A percentile compares a stretch with the other conserved stretches of the same genome.
Evolutionary conservation across 371 early-diverging fungal genomes (phyloP).

Genomic region (Phascolomyces articulosus): DNA sequence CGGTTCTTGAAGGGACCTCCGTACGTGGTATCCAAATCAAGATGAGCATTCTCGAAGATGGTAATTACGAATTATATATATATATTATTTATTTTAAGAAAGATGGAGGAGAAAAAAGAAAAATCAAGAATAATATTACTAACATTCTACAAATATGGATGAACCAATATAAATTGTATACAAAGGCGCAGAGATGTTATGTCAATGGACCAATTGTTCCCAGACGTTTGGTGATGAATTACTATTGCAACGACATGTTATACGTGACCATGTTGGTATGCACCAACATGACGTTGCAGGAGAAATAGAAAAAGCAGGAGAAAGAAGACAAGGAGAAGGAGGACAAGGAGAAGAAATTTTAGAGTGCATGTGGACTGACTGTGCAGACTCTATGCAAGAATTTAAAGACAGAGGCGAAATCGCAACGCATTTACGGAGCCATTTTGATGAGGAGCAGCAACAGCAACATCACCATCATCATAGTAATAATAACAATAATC

Average conservation of each 20-base stretch:
- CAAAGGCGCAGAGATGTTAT: constrained; percentile 30
- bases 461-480: neutral
- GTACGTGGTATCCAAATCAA: constrained; percentile 37
- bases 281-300: constrained; percentile 34
- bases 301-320: constrained; percentile 24
- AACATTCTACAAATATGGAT: neutral
- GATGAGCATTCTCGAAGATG: constrained; percentile 35
- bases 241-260: constrained; percentile 50
- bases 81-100: constrained; percentile 5
- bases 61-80: constrained; percentile 24
- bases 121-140: neutral
- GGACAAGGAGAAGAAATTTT: constrained; percentile 24
- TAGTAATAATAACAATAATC: neutral
- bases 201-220: constrained; percentile 58
- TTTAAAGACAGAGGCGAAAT: constrained; percentile 43
- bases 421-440: constrained; percentile 42
- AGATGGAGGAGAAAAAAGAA: neutral
- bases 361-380: constrained; percentile 28
- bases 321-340: constrained; percentile 30
- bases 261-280: constrained; percentile 45
- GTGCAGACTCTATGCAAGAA: constrained; percentile 29
- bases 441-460: constrained; percentile 28
- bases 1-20: constrained; percentile 31
- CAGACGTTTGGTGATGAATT: constrained; percentile 46
- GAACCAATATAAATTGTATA: too few species aligned